These are phyloP conservation scores for Capsella bursapastoris DNA, from an alignment of 345 rosid genomes.

Conservation along the genomic window DNA sequence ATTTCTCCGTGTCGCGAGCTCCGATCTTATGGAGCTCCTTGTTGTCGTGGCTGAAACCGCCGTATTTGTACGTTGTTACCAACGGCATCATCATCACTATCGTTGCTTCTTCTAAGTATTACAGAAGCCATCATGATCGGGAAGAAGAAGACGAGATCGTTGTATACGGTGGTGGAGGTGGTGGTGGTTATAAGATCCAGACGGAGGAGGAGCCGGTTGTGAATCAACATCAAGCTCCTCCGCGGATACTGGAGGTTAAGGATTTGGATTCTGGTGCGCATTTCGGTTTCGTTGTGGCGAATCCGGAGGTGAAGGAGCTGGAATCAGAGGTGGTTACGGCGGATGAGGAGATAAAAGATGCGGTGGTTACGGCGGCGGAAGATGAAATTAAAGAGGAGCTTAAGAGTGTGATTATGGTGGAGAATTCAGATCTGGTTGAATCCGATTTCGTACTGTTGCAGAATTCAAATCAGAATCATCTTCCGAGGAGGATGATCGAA, in stretches of 20 bases:
- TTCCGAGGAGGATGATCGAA: constrained; percentile 6
- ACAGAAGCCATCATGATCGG: constrained; percentile 21
- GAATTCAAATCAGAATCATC: too few relatives aligned
- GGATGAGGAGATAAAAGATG: not conserved
- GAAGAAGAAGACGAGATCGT: constrained; percentile 31
- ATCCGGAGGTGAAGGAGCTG: not conserved
- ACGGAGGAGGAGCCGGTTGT: constrained; percentile 33
- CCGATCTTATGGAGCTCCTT: constrained; percentile 38
- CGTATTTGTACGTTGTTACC: constrained; percentile 35
- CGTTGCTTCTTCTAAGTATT: constrained; percentile 40
- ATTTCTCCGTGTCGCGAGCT: constrained; percentile 40
- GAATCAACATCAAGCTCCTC: constrained; percentile 7
- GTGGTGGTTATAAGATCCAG: constrained; percentile 39
- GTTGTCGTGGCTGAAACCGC: constrained; percentile 41
- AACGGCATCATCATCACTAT: constrained; percentile 47
- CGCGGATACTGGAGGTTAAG: constrained; percentile 30
- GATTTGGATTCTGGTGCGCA: constrained; percentile 26
- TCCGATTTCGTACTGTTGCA: not conserved
- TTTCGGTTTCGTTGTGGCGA: not conserved
- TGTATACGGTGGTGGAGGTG: constrained; percentile 36
- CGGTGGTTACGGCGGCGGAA: not conserved
- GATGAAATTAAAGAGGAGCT: constrained; percentile 20
- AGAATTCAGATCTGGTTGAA: constrained; percentile 14
- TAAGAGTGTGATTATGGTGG: constrained; percentile 36
- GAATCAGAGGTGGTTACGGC: not conserved